Base-by-base conservation (phyloP, 2,329 filamentous ascomycete genomes). In the Mycosphaerella sp. region DNA sequence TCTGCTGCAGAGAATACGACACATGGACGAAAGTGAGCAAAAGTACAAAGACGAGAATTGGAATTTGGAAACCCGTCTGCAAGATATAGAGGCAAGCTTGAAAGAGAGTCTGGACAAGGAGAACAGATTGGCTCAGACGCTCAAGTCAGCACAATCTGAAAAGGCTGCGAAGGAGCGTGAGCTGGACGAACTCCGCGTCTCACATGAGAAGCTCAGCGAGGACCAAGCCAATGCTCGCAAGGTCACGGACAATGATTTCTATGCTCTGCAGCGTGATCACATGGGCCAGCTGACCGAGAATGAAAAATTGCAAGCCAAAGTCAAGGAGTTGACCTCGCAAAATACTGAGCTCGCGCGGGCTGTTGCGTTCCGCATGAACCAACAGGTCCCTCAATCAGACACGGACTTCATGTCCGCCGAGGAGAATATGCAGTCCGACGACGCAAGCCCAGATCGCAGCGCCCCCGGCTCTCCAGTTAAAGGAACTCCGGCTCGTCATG, bases 41-140 rank as follows among this genome's bases (percentile, higher is more conserved):
- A 85, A 89, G 49, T 95, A 95, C 75, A 97, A 96, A 73, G 93
- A 98, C 67, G 93, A 97, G 71, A 98, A 97, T 69, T 98, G 93
- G 93, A 92, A 87, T 59, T 79, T 98, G 38, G 93, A 98, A 71
- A 95, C 91, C 0, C 88, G 90, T 64, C 80, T 95, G 21, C 93
- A 95, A 65, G 91, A 97, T 59, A 77, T 92, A 41, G 79, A 87
- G 49, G 80, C 85, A 6, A 78, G 81, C 12, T 80, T 86, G 59
- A 89, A 85, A 67, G 89, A 95, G 45, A 81, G 87, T 1, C 77
- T 84, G 11, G 90, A 93, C 66, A 86, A 86, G 57, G 90, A 96
- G 70, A 87, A 89, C 70, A 87, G 87, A 68, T 78, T 96, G 40
- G 83, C 80, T 11, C 86, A 90, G 64, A 80, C 78, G 46, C 76